phyloP scores from a whole-genome alignment of 257 asterid species.

The Leonotis leonurus region DNA sequence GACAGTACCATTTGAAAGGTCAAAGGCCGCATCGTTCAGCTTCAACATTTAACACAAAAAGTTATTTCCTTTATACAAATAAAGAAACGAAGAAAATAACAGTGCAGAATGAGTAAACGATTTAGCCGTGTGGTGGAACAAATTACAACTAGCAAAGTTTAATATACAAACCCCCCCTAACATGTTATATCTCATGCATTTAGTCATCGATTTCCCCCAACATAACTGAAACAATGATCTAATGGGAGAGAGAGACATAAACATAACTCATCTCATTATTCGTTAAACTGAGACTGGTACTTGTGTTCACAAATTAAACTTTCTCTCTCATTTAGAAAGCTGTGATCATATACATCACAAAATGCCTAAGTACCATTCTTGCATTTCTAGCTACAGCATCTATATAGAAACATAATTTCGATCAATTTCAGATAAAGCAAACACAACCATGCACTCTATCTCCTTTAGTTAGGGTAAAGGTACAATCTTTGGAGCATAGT shows the following conservation, averaged over 20 bases:
- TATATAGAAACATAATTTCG: not conserved
- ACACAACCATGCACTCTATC: not conserved
- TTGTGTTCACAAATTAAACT: no score
- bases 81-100: not conserved
- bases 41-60: slow-evolving; percentile 26
- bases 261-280: not conserved
- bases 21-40: slow-evolving; percentile 98
- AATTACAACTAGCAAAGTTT: not conserved
- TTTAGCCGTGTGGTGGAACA: not conserved
- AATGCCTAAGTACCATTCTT: not conserved
- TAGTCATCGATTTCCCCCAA: not conserved
- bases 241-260: not conserved
- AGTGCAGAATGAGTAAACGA: not conserved
- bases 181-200: not conserved
- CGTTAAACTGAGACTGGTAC: no score
- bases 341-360: not conserved
- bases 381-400: not conserved
- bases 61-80: slow-evolving; percentile 1
- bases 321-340: not conserved
- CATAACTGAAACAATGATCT: not conserved
- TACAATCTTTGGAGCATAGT: not conserved
- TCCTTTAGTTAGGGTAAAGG: not conserved
- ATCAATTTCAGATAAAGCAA: slow-evolving; percentile 4
- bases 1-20: slow-evolving; percentile 85
- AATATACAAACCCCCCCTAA: not conserved